phyloP scores from a whole-genome alignment of 192 early-diverging fungal genomes.

The Coemansia reversa region DNA sequence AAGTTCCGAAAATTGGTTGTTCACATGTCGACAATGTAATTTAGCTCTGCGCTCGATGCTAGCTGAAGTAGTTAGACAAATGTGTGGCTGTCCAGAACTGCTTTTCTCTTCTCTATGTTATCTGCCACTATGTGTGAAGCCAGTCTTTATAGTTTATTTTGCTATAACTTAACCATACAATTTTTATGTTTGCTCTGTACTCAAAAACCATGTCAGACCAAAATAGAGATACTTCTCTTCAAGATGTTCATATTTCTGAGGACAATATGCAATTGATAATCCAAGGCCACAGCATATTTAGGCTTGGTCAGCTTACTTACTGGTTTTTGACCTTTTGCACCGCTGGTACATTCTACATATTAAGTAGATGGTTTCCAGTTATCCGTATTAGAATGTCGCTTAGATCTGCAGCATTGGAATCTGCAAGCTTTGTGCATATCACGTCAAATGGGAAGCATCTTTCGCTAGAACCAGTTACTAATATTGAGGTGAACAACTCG shows the following conservation, averaged over 20 bases:
- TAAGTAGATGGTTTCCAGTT: slow-evolving; percentile 25
- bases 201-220: no score
- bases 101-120: neutral
- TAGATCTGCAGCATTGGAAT: neutral
- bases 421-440: slow-evolving; percentile 18
- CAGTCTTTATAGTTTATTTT: no score
- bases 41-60: no score
- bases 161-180: no score
- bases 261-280: slow-evolving; percentile 16
- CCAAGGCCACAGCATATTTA: slow-evolving; percentile 12
- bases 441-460: slow-evolving; percentile 20
- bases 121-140: no score
- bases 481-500: neutral
- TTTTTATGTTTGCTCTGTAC: no score
- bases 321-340: slow-evolving; percentile 27
- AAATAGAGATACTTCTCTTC: slow-evolving; percentile 2
- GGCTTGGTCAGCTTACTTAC: slow-evolving; percentile 12
- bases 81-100: no score
- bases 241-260: slow-evolving; percentile 15
- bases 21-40: no score
- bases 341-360: slow-evolving; percentile 21
- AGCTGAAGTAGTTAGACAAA: no score
- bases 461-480: slow-evolving; percentile 16
- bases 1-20: no score
- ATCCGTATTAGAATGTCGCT: slow-evolving; percentile 19